Evolutionary conservation across 352 stramenopile genomes (phyloP), one percentile per base, ranked within the genome.

Genomic region (Phytophthora sp.): DNA sequence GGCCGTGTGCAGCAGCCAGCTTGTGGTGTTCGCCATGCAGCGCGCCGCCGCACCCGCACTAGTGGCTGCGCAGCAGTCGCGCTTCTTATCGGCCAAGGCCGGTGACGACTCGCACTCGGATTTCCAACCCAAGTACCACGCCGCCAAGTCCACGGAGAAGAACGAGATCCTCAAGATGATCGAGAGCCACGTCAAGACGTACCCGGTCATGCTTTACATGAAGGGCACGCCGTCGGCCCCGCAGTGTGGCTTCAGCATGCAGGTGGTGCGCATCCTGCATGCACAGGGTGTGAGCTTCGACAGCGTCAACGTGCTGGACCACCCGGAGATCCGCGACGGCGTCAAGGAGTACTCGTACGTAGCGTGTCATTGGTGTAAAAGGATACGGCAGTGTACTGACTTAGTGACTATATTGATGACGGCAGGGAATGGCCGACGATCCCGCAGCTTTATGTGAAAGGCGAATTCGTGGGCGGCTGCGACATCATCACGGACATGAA

Each of bases 151-250:
- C n/a, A 86, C 67, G 41, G 85, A 96, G 69, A 91, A 91, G 73
- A 86, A 96, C 55, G 88, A 95, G 63, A 89, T 96, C 64, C 70
- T 94, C 62, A 92, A 93, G 65, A 93, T 96, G 82, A 96, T 97
- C 68, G 82, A 95, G 42, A 94, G 76, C 70, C 87, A 95, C 68
- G 87, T 97, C 30, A 93, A 95, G 67, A 88, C 80, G 62, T 91
- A 99, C 80, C 89, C 80, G 6, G 76, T 99, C 29, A 99, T 99
- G 96, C 85, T 99, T 0, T 99, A 99, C 88, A 99, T 99, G 98
- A 99, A 99, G 80, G 98, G 98, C 55, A 99, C 97, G 61, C 97
- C 98, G 31, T 84, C 83, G 62, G 85, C 93, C 67, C 98, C 98
- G 35, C 91, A 98, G 84, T 99, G 98, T 76, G 98, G 98, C 57